Percentiles rank a stretch among this genome's conserved stretches.
Conservation (phyloP, 148 eudicot genomes). For the Nepenthes gracilis region DNA sequence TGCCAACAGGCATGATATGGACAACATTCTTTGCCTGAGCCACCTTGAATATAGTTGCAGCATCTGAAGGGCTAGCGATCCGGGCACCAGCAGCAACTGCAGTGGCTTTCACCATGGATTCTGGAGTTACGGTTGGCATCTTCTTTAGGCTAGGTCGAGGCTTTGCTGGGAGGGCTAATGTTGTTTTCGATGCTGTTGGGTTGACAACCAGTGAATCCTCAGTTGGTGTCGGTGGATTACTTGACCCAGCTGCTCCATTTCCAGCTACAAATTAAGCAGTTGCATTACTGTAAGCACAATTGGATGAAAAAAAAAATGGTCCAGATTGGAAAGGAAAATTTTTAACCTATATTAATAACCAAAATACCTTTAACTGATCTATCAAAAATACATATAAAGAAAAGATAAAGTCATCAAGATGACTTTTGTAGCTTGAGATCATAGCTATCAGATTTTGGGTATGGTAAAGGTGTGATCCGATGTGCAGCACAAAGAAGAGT, state of each 20-base stretch:
- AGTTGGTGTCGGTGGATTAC: constrained; percentile 16
- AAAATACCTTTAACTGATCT: background rate
- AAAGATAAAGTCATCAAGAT: no score
- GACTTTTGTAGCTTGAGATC: no score
- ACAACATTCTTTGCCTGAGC: constrained; percentile 59
- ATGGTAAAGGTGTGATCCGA: no score
- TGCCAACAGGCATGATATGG: constrained; percentile 33
- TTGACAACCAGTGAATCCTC: constrained; percentile 7
- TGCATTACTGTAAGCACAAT: background rate
- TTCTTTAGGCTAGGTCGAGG: constrained; percentile 26
- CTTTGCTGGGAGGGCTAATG: constrained; percentile 1
- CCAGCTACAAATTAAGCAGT: constrained; percentile 9
- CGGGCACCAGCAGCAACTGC: constrained; percentile 97
- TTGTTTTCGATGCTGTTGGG: background rate
- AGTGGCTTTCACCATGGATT: constrained; percentile 58
- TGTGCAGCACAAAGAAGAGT: no score
- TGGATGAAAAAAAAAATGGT: background rate
- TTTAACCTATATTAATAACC: background rate
- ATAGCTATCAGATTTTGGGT: no score
- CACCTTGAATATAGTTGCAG: constrained; percentile 45
- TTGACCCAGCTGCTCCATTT: constrained; percentile 21
- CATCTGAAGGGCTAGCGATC: constrained; percentile 56
- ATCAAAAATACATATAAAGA: no score
- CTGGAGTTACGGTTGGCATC: constrained; percentile 26
- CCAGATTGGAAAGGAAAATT: background rate